Evolutionary conservation across 169 alveolate species (phyloP), one percentile per base, ranked within the genome.

Genomic region (Eimeria zaria): DNA sequence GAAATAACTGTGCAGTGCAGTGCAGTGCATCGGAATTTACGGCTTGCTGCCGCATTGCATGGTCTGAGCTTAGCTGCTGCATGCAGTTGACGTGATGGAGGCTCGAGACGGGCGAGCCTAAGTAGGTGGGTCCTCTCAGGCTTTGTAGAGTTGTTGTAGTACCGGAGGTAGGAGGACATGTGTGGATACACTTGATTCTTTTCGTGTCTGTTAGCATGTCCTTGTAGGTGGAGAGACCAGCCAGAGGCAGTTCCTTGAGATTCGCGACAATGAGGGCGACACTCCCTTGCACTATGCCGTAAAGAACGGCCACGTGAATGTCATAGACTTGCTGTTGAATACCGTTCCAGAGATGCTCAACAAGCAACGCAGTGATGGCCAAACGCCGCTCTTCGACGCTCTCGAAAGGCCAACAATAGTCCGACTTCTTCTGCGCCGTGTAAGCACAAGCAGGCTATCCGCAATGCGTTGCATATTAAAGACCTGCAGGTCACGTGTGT

Each of bases 271-370:
- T 27, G 81, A 60, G 33, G 93, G 93, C 16, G 93, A 87, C 81
- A 87, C 93, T 9, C 93, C 93, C 44, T 64, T 87, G 81, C 93
- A 87, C 64, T 60, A 87, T 36, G 93, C 93, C 36, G 93, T 64
- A n/a, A 87, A 87, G 93, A 73, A 73, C 20, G 93, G 93, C 22
- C 93, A 87, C 83, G 64, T 62, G 12, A 41, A 41, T 20, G 83
- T 87, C 48, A 62, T 87, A 33, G 93, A 87, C 48, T 7, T 87
- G 81, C 81, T 87, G 27, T 39, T 87, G 67, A 22, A 36, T 22
- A 22, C 4, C 3, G 48, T 62, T 18, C 93, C 93, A 24, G 93
- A 33, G 46, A 87, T 87, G 93, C n/a, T 87, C 11, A 87, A 87
- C 93, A 71, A 24, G 67, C 81, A 39, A 30, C 62, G 93, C 0